Evolutionary conservation across 306 rosid species (phyloP), one percentile per base, ranked within the genome.

Genomic region (Quercus variabilis): DNA sequence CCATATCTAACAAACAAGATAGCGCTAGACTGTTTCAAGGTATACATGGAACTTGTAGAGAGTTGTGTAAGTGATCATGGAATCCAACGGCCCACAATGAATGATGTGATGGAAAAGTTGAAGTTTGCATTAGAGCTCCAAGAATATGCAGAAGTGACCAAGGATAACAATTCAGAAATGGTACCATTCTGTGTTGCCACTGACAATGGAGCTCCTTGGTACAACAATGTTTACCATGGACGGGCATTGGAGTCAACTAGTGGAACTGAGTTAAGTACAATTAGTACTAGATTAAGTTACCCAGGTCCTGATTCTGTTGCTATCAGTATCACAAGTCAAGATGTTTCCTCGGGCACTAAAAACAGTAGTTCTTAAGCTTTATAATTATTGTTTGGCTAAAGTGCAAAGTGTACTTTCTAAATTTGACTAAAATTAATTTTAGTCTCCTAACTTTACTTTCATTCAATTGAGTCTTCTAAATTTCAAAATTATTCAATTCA

Each of bases 101-200:
- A 87, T 59, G 94, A 93, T 46, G 85, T 93, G 52, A 84, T 87
- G 74, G 78, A 85, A 88, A 82, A 80, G 15, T 73, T 90, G 28
- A 92, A 85, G 78, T 86, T 86, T 55, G 93, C 92, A 4, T 25
- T 87, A 76, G 88, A 92, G 73, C 56, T 87, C 6, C 92, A 92
- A n/a, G 86, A 43, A 1, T 3, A 67, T 3, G 4, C 51, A 33
- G 3, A 6, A 21, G 15, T 0, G 8, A 12, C 12, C 11, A 5
- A 33, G 6, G 4, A 67, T 8, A 67, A 0, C 15, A 4, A 67
- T 35, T n/a, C 26, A 17, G 2, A 67, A 49, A 5, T 18, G 21
- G 18, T 64, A 67, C 33, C 72, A 33, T 33, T 67, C 8, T 8
- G 4, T 33, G 52, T 33, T 1, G 5, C 51, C 4, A 14, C 8